These are phyloP conservation scores for Globisporangium polare DNA, from an alignment of 352 stramenopile genomes.

Conservation along the genomic window DNA sequence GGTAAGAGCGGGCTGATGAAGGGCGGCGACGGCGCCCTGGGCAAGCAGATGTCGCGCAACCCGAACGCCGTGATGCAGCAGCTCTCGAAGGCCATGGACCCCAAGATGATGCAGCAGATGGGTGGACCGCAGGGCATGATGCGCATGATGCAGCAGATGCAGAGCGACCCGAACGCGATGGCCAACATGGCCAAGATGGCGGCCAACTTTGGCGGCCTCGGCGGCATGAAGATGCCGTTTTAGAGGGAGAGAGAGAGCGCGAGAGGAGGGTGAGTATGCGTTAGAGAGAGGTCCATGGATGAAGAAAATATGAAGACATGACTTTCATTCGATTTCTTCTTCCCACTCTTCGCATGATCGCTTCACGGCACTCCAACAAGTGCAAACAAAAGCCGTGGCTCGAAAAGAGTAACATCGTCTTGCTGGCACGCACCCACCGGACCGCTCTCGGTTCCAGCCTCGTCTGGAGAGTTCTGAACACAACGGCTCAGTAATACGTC, in stretches of 20 bases:
- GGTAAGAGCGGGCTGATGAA: slow-evolving; percentile 95
- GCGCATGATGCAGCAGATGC: slow-evolving; percentile 95
- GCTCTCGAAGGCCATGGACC: slow-evolving; percentile 92
- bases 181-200: slow-evolving; percentile 82
- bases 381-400: too few species aligned
- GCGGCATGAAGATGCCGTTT: slow-evolving; percentile 81
- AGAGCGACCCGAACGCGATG: slow-evolving; percentile 66
- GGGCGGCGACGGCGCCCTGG: slow-evolving; percentile 78
- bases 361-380: too few species aligned
- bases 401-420: too few species aligned
- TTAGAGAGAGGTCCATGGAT: slow-evolving; percentile 3
- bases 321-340: background rate
- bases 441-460: too few species aligned
- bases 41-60: slow-evolving; percentile 96
- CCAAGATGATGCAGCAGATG: slow-evolving; percentile 91
- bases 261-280: too few species aligned
- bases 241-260: slow-evolving; percentile 16
- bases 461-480: too few species aligned
- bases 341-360: too few species aligned
- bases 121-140: slow-evolving; percentile 83
- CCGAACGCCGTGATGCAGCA: slow-evolving; percentile 96
- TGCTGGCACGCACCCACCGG: too few species aligned
- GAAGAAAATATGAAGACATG: background rate
- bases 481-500: too few species aligned
- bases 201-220: slow-evolving; percentile 32